These are phyloP conservation scores for Rhodotorula glutinis DNA, from an alignment of 1,284 basidiomycete species.

Conservation along the genomic window DNA sequence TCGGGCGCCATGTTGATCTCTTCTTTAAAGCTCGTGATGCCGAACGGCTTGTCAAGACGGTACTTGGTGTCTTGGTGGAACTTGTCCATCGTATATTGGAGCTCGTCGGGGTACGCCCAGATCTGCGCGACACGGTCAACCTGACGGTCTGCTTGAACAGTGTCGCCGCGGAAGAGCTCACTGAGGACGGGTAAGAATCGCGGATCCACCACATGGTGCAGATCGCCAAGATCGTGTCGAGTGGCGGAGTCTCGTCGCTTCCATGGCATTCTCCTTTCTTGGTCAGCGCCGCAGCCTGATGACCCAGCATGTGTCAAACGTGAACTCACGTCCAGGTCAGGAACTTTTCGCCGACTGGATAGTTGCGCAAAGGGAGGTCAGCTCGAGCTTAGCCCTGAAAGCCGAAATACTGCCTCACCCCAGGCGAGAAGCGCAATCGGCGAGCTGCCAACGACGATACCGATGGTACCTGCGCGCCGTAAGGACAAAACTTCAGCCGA, in stretches of 20 bases:
- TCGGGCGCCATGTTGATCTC: conserved; percentile 50
- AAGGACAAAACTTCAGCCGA: neutral
- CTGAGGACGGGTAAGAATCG: conserved; percentile 48
- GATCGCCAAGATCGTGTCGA: conserved; percentile 46
- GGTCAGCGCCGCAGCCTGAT: neutral
- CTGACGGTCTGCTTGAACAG: too few species aligned
- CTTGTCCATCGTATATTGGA: conserved; percentile 36
- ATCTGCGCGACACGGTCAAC: conserved; percentile 25
- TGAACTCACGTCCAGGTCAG: conserved; percentile 46
- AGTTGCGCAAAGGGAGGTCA: neutral
- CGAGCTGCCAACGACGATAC: conserved; percentile 45
- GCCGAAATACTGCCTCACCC: too few species aligned
- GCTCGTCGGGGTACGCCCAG: conserved; percentile 49
- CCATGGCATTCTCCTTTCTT: fast-evolving
- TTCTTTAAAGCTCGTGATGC: conserved; percentile 49
- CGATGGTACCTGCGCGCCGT: neutral
- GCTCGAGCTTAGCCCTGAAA: too few species aligned
- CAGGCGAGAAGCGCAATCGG: conserved; percentile 51
- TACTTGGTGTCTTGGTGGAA: conserved; percentile 32
- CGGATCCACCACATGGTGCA: conserved; percentile 51
- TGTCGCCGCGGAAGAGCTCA: too few species aligned
- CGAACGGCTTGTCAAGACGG: conserved; percentile 46
- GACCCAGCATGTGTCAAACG: too few species aligned
- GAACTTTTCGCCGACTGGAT: conserved; percentile 52
- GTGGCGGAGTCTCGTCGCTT: conserved; percentile 42